Evolutionary conservation across 805 yeast genomes (phyloP).

Genomic region (Alloascoidea africana): DNA sequence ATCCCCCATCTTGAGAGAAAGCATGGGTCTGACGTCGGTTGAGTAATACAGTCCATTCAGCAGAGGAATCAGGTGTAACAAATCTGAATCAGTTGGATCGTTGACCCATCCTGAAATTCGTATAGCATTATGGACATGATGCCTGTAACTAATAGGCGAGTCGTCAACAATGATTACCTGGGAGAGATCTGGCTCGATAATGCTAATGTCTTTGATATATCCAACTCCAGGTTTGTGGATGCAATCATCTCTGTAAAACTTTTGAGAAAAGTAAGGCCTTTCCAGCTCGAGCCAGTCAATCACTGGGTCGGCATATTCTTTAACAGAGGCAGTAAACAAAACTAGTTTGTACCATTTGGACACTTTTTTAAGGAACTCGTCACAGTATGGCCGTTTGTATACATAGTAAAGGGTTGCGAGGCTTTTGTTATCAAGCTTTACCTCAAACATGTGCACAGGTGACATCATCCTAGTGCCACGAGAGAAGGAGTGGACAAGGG

Average conservation of each 20-base stretch:
- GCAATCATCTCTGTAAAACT: conserved; percentile 75
- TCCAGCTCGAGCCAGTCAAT: conserved; percentile 81
- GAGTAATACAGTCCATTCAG: conserved; percentile 61
- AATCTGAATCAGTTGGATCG: conserved; percentile 82
- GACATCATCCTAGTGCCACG: conserved; percentile 30
- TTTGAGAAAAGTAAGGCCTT: conserved; percentile 30
- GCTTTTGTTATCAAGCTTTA: conserved; percentile 37
- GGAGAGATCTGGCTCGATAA: conserved; percentile 39
- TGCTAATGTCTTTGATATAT: conserved; percentile 61
- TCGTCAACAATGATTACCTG: conserved; percentile 75
- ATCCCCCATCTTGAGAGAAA: conserved; percentile 66
- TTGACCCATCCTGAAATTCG: conserved; percentile 96
- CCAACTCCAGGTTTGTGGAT: conserved; percentile 60
- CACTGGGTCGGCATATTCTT: conserved; percentile 94
- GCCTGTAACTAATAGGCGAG: conserved; percentile 83
- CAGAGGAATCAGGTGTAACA: conserved; percentile 70
- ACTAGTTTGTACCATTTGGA: conserved; percentile 80
- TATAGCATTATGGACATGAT: conserved; percentile 76
- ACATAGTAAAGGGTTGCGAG: conserved; percentile 77
- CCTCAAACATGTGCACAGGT: conserved; percentile 66
- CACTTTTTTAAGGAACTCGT: conserved; percentile 63
- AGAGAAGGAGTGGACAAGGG: conserved; percentile 81
- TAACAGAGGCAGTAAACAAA: conserved; percentile 87
- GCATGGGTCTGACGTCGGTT: conserved; percentile 68
- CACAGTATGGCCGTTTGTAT: conserved; percentile 86